Conservation (phyloP, 805 yeast species). For the Candida montana region DNA sequence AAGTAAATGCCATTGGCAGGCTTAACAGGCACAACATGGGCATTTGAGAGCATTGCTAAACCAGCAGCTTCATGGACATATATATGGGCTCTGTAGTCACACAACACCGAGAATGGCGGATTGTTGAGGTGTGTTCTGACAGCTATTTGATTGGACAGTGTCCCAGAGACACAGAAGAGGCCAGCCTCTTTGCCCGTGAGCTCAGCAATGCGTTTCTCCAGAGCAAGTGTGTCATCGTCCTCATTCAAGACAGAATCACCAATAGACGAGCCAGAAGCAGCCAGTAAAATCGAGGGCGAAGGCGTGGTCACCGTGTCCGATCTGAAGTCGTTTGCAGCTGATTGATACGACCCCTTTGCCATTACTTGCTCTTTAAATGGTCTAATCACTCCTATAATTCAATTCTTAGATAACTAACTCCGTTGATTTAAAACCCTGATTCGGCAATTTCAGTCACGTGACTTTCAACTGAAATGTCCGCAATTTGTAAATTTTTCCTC, state of each 20-base stretch:
- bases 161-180: constrained; percentile 81
- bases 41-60: constrained; percentile 80
- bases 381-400: no score
- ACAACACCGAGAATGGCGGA: constrained; percentile 81
- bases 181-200: constrained; percentile 80
- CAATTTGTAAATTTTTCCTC: background rate
- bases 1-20: constrained; percentile 74
- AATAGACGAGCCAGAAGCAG: constrained; percentile 49
- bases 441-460: no score
- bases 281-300: constrained; percentile 61
- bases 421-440: no score
- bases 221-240: constrained; percentile 60
- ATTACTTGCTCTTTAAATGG: no score
- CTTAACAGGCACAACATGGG: constrained; percentile 80
- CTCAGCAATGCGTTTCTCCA: constrained; percentile 60
- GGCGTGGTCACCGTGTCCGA: constrained; percentile 93
- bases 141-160: constrained; percentile 85
- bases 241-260: constrained; percentile 92
- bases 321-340: constrained; percentile 46
- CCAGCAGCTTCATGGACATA: constrained; percentile 89
- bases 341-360: constrained; percentile 3
- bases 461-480: background rate
- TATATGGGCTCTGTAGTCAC: constrained; percentile 84
- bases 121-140: constrained; percentile 67
- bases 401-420: no score